phyloP scores from a whole-genome alignment of 2,329 filamentous ascomycete species.

The Fusarium sulawesiense region DNA sequence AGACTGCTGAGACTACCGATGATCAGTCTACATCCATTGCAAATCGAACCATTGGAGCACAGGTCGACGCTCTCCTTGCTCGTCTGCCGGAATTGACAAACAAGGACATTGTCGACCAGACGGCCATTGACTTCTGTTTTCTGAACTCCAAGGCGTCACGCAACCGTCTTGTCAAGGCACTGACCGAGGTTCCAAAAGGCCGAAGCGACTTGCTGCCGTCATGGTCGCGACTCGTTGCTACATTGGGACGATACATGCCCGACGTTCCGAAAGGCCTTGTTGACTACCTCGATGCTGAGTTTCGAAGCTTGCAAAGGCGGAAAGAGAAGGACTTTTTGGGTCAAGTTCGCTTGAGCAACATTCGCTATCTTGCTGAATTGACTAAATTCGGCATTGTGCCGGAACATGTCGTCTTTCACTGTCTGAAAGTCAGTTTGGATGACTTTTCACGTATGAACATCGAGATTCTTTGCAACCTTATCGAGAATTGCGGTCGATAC shows the following conservation, averaged over 20 bases:
- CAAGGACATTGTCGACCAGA: constrained; percentile 91
- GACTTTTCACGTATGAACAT: constrained; percentile 99
- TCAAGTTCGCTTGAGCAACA: constrained; percentile 91
- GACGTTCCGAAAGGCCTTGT: constrained; percentile 94
- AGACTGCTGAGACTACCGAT: constrained; percentile 68
- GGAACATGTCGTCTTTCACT: constrained; percentile 98
- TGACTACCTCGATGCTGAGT: constrained; percentile 93
- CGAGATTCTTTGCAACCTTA: constrained; percentile 94
- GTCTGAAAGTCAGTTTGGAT: constrained; percentile 95
- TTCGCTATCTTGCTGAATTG: constrained; percentile 96
- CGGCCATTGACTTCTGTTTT: constrained; percentile 97
- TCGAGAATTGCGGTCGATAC: constrained; percentile 97
- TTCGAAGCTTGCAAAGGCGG: constrained; percentile 92
- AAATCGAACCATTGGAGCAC: constrained; percentile 97
- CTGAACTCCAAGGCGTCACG: constrained; percentile 98
- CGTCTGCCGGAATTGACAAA: constrained; percentile 90
- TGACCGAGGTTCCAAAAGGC: constrained; percentile 95
- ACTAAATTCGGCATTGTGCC: constrained; percentile 99
- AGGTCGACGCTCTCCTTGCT: constrained; percentile 90
- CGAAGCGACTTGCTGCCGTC: constrained; percentile 89
- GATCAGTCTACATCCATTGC: constrained; percentile 94
- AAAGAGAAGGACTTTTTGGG: constrained; percentile 98
- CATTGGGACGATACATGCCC: constrained; percentile 90
- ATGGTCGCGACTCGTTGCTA: constrained; percentile 93
- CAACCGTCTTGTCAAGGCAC: constrained; percentile 90